phyloP scores from a whole-genome alignment of 805 yeast genomes.

The Pichia nanzhaoensis region DNA sequence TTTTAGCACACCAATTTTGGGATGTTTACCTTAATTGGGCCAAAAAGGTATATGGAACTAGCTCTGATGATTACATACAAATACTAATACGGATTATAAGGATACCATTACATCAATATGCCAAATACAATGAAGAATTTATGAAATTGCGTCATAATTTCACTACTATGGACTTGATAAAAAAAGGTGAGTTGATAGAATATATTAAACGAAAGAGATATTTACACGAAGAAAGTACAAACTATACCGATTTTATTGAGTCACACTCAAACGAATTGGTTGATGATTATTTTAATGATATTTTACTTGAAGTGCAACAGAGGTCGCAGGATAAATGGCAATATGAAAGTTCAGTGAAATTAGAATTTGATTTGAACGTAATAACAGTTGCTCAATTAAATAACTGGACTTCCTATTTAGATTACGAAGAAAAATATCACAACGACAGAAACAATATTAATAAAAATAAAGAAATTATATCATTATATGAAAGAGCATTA shows the following conservation, averaged over 20 bases:
- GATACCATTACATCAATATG: conserved; percentile 81
- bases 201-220: conserved; percentile 18
- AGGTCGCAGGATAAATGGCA: conserved; percentile 60
- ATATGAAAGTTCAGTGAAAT: conserved; percentile 59
- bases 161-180: conserved; percentile 29
- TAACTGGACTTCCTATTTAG: conserved; percentile 60
- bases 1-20: conserved; percentile 78
- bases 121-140: conserved; percentile 59
- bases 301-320: conserved; percentile 42
- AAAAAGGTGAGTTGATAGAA: conserved; percentile 25
- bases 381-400: conserved; percentile 37
- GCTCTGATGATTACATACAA: conserved; percentile 32
- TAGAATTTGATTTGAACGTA: conserved; percentile 46
- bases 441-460: conserved; percentile 10
- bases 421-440: conserved; percentile 33
- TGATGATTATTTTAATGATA: conserved; percentile 37
- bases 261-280: conserved; percentile 24
- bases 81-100: conserved; percentile 40
- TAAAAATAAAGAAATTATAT: conserved; percentile 24
- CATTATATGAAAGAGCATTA: conserved; percentile 66
- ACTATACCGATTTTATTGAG: conserved; percentile 9
- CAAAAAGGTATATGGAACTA: conserved; percentile 28
- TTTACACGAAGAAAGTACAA: conserved; percentile 2
- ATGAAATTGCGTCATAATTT: conserved; percentile 33
- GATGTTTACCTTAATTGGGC: conserved; percentile 66